Conservation (phyloP, 78 protist genomes). For the Polysphondylium violaceum region DNA sequence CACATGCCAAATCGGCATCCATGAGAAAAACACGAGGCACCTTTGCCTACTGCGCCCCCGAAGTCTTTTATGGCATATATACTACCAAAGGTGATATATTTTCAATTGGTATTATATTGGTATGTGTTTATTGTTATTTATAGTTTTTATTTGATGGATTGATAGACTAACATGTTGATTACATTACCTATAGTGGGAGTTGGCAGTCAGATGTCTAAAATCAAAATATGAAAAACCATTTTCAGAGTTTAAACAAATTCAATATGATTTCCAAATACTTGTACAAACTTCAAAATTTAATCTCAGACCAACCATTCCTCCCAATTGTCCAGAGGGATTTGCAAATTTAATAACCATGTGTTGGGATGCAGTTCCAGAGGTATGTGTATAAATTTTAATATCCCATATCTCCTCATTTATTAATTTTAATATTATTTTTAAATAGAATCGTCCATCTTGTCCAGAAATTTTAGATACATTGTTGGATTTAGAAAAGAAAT, state of each 20-base stretch:
- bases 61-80: constrained; percentile 65
- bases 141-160: background rate
- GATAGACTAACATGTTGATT: background rate
- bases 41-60: constrained; percentile 83
- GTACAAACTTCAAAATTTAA: constrained; percentile 44
- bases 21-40: constrained; percentile 66
- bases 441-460: constrained; percentile 64
- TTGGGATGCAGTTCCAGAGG: constrained; percentile 76
- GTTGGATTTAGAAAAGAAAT: constrained; percentile 34
- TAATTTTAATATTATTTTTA: background rate
- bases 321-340: constrained; percentile 76
- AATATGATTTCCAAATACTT: constrained; percentile 80
- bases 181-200: constrained; percentile 56
- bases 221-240: constrained; percentile 76
- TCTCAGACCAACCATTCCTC: constrained; percentile 82
- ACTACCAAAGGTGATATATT: constrained; percentile 78
- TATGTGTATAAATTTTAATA: background rate
- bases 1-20: constrained; percentile 36
- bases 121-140: background rate
- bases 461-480: constrained; percentile 68
- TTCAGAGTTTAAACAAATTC: constrained; percentile 76
- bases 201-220: constrained; percentile 70
- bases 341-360: constrained; percentile 55
- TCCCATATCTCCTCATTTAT: background rate
- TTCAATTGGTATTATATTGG: constrained; percentile 67